phyloP scores from a whole-genome alignment of 306 rosid species.

The Cicer judaicum region DNA sequence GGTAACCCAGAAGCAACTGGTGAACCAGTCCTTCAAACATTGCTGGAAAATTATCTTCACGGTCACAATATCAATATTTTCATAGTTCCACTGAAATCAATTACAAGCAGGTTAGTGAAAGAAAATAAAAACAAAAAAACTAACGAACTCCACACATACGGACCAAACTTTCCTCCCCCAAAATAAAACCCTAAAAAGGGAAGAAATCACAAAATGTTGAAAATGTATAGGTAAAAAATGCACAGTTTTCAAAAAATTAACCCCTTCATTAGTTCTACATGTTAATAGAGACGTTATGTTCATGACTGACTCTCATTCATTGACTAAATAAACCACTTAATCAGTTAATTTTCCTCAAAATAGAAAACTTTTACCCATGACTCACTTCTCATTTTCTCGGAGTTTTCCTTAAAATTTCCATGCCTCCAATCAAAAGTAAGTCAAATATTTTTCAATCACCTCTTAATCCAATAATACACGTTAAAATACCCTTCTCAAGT shows the following conservation, averaged over 20 bases:
- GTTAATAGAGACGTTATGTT: not conserved
- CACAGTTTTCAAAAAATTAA: not conserved
- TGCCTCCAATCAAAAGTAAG: slow-evolving; percentile 1
- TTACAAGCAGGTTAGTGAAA: slow-evolving; percentile 36
- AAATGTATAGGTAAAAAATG: not conserved
- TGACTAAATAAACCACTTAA: not conserved
- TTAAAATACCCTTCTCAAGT: not conserved
- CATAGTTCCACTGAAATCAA: slow-evolving; percentile 46
- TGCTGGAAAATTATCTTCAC: slow-evolving; percentile 39
- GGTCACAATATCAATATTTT: slow-evolving; percentile 30
- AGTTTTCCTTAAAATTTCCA: not conserved
- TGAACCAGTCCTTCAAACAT: slow-evolving; percentile 88
- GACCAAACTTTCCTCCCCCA: not conserved
- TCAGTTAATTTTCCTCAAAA: not conserved
- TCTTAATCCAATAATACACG: not conserved
- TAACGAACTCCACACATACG: not conserved
- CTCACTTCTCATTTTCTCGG: not conserved
- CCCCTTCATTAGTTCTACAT: not conserved
- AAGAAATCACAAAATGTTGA: not conserved
- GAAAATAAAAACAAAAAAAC: slow-evolving; percentile 4
- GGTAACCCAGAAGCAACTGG: slow-evolving; percentile 80
- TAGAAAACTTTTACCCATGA: not conserved
- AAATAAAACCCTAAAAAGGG: not conserved
- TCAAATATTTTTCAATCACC: slow-evolving; percentile 1
- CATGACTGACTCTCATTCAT: not conserved